phyloP scores from a whole-genome alignment of 768 basidiomycete genomes.

The Amanita pseudoporphyria region DNA sequence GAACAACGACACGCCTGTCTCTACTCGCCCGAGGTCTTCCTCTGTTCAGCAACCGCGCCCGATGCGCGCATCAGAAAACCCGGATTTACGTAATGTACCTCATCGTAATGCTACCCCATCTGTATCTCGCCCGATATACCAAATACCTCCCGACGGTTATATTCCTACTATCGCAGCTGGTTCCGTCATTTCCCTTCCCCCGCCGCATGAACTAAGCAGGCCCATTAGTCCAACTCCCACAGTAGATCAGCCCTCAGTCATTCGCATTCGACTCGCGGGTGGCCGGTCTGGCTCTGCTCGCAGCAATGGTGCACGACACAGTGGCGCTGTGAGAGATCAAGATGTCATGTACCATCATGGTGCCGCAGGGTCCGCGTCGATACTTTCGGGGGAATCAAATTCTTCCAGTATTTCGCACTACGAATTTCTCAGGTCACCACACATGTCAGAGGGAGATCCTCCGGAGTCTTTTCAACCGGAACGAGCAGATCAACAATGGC shows the following conservation, averaged over 20 bases:
- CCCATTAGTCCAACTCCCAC: conserved; percentile 9
- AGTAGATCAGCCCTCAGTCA: not conserved
- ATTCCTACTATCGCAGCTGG: conserved; percentile 35
- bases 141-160: conserved; percentile 37
- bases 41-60: conserved; percentile 3
- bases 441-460: not conserved
- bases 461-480: conserved; percentile 14
- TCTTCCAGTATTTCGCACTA: conserved; percentile 29
- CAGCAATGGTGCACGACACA: not conserved
- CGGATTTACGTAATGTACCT: conserved; percentile 13
- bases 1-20: conserved; percentile 1
- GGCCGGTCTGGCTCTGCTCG: not conserved
- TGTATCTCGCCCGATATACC: conserved; percentile 17
- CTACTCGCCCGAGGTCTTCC: conserved; percentile 4
- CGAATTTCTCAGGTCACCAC: conserved; percentile 26
- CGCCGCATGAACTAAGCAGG: conserved; percentile 37
- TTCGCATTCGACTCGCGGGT: not conserved
- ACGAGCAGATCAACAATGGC: conserved; percentile 24
- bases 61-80: conserved; percentile 8
- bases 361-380: not conserved
- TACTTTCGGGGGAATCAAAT: conserved; percentile 19
- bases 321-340: not conserved
- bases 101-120: conserved; percentile 13
- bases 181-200: conserved; percentile 34
- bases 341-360: not conserved